A percentile compares a stretch with the other conserved stretches of the same genome.
Conservation (phyloP, 2,329 filamentous ascomycete species). For the Tolypocladium tundrense region DNA sequence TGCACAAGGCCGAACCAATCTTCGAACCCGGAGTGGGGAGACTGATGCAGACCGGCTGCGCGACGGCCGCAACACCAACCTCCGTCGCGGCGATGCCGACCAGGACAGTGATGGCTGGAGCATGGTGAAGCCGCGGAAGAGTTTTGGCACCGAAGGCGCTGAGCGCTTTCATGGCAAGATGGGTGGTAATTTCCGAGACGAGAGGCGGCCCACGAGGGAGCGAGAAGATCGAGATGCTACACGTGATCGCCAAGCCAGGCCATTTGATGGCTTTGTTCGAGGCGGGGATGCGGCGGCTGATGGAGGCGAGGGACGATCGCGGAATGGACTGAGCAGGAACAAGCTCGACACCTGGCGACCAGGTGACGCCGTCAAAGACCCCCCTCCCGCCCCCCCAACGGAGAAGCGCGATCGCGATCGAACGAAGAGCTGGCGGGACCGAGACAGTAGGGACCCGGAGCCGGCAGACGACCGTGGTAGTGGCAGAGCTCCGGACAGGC, state of each 20-base stretch:
- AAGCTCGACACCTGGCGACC: conserved; percentile 70
- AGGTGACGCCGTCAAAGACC: conserved; percentile 30
- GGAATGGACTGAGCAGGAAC: conserved; percentile 54
- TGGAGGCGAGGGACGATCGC: conserved; percentile 42
- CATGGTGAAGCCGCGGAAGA: conserved; percentile 63
- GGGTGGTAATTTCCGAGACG: conserved; percentile 37
- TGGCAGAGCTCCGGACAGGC: conserved; percentile 34
- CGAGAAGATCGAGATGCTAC: conserved; percentile 45
- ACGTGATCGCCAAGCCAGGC: conserved; percentile 35
- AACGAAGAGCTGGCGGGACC: conserved; percentile 52
- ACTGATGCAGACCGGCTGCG: conserved; percentile 40
- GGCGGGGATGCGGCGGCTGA: conserved; percentile 39
- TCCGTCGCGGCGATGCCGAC: conserved; percentile 45
- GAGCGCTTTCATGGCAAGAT: conserved; percentile 60
- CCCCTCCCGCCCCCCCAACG: conserved; percentile 15
- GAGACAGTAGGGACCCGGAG: conserved; percentile 28
- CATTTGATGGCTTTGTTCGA: conserved; percentile 38
- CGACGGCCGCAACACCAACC: conserved; percentile 33
- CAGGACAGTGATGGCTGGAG: conserved; percentile 65
- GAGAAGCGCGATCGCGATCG: conserved; percentile 44
- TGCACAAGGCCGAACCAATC: conserved; percentile 44
- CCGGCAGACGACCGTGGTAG: conserved; percentile 46
- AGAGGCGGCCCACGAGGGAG: conserved; percentile 37
- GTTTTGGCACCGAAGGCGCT: conserved; percentile 60
- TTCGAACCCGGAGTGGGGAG: conserved; percentile 43